Base-by-base conservation (phyloP, 78 protist genomes). In the Anaeramoeba flamelloides region DNA sequence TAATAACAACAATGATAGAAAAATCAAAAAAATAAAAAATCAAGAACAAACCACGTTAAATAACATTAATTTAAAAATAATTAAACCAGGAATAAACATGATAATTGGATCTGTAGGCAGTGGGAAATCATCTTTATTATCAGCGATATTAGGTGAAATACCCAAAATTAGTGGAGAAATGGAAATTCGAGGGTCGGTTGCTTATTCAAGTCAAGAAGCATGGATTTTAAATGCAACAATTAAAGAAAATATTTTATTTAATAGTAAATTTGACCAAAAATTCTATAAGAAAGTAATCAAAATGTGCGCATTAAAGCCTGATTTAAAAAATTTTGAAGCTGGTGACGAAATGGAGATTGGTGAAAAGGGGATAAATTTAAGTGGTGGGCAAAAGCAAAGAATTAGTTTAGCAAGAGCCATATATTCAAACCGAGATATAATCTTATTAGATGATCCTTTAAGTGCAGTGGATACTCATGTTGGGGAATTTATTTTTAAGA, bases 281-380 rank as follows among this genome's bases (percentile, higher is more conserved):
- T 30, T 76, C 31, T 88, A 80, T 77, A 17, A 0, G n/a, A 1
- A 2, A n/a, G 82, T 74, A 3, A 34, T 89, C 22, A 1, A 12
- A 31, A 79, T 83, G 8, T 65, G 74, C 74, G 30, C 40, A n/a
- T 65, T 65, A 30, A 30, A 65, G 74, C 40, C 74, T n/a, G 74
- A 65, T 30, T 65, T 65, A 30, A 30, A n/a, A 30, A 30, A 30
- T 65, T 30, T 65, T 65, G 40, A 30, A 65, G 74, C 74, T 30
- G 74, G 74, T 30, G 74, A 65, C 74, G 40, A 65, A 30, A 65
- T 30, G 30, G 74, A 65, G 74, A 65, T 65, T 65, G 74, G 92
- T 36, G 92, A 89, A 81, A 37, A 80, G 33, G 92, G 92, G 39
- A 38, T 87, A 40, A 89, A 76, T 65, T n/a, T 65, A n/a, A 65